Base-by-base conservation (phyloP, 441 rosid species). In the Arabidopsis lyrata region DNA sequence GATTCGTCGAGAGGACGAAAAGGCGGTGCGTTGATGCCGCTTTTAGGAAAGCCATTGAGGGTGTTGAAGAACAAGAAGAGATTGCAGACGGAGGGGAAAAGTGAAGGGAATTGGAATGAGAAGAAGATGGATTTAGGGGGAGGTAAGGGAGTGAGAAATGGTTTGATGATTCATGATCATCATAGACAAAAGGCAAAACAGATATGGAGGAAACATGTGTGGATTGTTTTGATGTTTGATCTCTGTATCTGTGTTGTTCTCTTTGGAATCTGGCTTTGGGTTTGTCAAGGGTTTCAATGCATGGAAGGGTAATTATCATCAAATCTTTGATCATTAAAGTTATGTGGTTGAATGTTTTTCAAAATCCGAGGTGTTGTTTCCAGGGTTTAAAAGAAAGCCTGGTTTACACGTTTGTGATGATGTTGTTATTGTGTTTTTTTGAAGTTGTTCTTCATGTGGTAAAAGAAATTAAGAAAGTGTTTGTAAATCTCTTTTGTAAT, bases 191-290 rank as follows among this genome's bases (percentile, higher is more conserved):
- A 83, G 85, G 97, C 88, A 2, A 94, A 87, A 66, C 97, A 88
- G 77, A 81, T 83, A 5, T 91, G 99, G 99, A 90, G 74, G 87
- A 91, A 89, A 75, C 99, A 90, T 73, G 92, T 94, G 36, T 90
- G 92, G 97, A 73, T 91, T 38, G 92, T 94, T 38, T 79, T 94
- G 85, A 64, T 77, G 53, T 64, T 94, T 73, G 99, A 91, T 84
- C 80, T 91, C 70, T 35, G 85, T 39, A 77, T 91, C 20, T 94
- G 96, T 82, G 64, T 77, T 47, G 77, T 82, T 69, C 68, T 91
- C 60, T 87, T 92, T 61, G 90, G 89, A 59, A 80, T 90, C 73
- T 94, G 97, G 99, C 68, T 94, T 78, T 86, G 89, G 92, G 81
- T 94, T 76, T 94, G 99, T 80, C 77, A 88, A 42, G 96, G 98